A percentile compares a stretch with the other conserved stretches of the same genome.
These are phyloP conservation scores for Blastobotrys serpentis DNA, from an alignment of 1,139 yeast genomes.

Conservation along the genomic window DNA sequence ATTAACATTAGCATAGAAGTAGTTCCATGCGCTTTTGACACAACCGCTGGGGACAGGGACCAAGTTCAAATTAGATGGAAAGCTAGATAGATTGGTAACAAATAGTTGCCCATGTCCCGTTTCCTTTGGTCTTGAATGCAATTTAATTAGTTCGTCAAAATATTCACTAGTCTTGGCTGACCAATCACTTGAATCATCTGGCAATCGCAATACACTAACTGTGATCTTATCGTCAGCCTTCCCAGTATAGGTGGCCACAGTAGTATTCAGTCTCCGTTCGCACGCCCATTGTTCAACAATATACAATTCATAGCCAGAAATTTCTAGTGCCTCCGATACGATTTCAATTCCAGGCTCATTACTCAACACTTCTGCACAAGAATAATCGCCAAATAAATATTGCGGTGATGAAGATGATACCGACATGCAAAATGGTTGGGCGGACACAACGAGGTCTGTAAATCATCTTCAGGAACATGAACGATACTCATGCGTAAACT, in stretches of 20 bases:
- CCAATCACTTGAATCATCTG: conserved; percentile 55
- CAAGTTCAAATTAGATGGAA: conserved; percentile 73
- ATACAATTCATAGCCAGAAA: conserved; percentile 76
- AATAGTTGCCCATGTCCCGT: conserved; percentile 60
- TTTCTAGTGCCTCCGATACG: conserved; percentile 23
- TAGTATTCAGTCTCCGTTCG: conserved; percentile 61
- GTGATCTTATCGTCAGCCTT: conserved; percentile 60
- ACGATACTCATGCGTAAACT: no score
- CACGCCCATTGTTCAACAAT: conserved; percentile 94
- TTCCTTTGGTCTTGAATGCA: conserved; percentile 57
- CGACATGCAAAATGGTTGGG: neutral
- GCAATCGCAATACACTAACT: conserved; percentile 61
- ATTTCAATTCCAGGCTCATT: conserved; percentile 12
- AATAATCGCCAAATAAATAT: conserved; percentile 7
- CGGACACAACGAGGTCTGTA: no score
- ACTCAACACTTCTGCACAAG: conserved; percentile 9
- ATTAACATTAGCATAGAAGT: conserved; percentile 71
- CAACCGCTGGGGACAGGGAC: conserved; percentile 70
- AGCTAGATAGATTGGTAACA: conserved; percentile 75
- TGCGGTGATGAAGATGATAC: neutral
- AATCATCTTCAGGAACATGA: no score
- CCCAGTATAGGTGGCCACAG: conserved; percentile 84
- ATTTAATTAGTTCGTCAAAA: conserved; percentile 61
- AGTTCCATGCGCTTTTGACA: conserved; percentile 45
- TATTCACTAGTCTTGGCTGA: conserved; percentile 57